Conservation (phyloP, 345 rosid genomes). For the Hypericum androsaemum region DNA sequence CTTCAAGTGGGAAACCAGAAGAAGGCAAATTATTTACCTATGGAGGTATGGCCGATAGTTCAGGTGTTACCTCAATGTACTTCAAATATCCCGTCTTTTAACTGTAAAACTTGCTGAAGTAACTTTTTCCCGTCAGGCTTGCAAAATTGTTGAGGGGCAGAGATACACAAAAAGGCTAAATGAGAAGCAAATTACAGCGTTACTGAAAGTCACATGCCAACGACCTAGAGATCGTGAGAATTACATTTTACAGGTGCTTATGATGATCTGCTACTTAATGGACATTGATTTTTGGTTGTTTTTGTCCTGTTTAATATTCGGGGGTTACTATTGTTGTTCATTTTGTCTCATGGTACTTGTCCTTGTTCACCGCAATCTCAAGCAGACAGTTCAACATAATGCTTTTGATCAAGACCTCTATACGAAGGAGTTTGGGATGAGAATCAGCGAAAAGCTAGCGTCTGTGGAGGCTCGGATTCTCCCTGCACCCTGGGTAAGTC, state of each 20-base stretch:
- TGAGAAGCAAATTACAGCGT: slow-evolving; percentile 89
- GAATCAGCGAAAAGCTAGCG: slow-evolving; percentile 83
- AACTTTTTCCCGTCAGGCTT: slow-evolving; percentile 41
- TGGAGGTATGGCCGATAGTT: slow-evolving; percentile 59
- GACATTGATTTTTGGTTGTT: too few relatives aligned
- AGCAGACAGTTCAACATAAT: slow-evolving; percentile 82
- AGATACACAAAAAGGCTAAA: slow-evolving; percentile 85
- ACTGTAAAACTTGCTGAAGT: not conserved
- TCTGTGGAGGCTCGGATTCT: slow-evolving; percentile 98
- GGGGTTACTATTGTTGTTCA: not conserved
- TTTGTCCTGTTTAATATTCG: not conserved
- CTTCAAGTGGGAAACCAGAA: slow-evolving; percentile 98
- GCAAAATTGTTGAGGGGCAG: slow-evolving; percentile 98
- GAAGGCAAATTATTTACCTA: slow-evolving; percentile 96
- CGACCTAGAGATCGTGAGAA: slow-evolving; percentile 89
- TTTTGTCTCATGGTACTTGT: not conserved
- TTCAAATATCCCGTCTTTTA: not conserved
- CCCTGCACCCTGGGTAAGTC: slow-evolving; percentile 96
- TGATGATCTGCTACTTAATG: not conserved
- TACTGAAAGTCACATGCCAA: slow-evolving; percentile 89
- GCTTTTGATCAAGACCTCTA: slow-evolving; percentile 89
- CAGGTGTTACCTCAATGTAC: not conserved
- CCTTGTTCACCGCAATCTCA: slow-evolving; percentile 10
- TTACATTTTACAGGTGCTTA: slow-evolving; percentile 60
- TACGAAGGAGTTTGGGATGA: slow-evolving; percentile 91